Evolutionary conservation across 805 yeast species (phyloP).

Genomic region (Starmerella davenportii): DNA sequence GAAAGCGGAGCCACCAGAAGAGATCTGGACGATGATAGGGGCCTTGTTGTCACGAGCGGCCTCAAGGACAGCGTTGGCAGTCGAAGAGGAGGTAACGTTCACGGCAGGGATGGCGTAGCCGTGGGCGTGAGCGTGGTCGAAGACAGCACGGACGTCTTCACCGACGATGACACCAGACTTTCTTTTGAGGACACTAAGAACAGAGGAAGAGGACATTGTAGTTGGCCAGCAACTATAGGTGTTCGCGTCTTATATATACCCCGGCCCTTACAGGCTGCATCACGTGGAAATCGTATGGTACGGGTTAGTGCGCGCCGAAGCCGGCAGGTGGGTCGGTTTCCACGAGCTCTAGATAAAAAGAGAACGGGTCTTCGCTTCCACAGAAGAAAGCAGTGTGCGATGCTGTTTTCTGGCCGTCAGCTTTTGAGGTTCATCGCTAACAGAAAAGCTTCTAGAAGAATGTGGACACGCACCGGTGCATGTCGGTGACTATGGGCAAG

Average conservation of each 20-base stretch:
- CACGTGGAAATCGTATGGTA: slow-evolving; percentile 3
- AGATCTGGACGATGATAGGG: slow-evolving; percentile 91
- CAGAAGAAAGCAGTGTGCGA: neutral
- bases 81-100: slow-evolving; percentile 93
- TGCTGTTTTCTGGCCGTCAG: neutral
- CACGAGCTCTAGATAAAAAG: neutral
- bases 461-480: neutral
- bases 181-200: slow-evolving; percentile 60
- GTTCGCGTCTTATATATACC: slow-evolving; percentile 1
- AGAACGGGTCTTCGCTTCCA: no score
- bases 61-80: slow-evolving; percentile 90
- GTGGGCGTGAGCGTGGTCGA: slow-evolving; percentile 82
- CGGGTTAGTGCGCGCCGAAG: slow-evolving; percentile 1
- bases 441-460: neutral
- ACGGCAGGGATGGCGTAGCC: slow-evolving; percentile 97
- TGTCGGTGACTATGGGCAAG: neutral
- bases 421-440: neutral
- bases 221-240: neutral
- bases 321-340: neutral
- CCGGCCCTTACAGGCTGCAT: neutral
- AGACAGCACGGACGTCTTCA: slow-evolving; percentile 66
- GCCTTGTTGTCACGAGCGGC: slow-evolving; percentile 90
- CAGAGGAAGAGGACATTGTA: slow-evolving; percentile 13
- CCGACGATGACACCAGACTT: slow-evolving; percentile 98
- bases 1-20: slow-evolving; percentile 99